Conservation (phyloP, 1,139 yeast species). For the Saccharomyces pastorianus region DNA sequence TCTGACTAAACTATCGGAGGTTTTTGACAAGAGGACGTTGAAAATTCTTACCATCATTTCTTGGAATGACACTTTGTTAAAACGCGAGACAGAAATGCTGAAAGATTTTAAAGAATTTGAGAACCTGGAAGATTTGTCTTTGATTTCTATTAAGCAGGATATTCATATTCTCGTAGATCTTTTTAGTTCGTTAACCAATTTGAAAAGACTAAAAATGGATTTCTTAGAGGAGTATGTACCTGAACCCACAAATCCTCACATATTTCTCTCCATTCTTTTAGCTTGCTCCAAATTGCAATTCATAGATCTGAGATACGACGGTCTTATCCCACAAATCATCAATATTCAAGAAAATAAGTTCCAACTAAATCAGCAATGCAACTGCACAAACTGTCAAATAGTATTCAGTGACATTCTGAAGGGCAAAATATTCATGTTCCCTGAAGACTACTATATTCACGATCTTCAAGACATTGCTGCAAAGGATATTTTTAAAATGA, state of each 20-base stretch:
- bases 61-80: constrained; percentile 33
- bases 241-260: constrained; percentile 30
- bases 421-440: constrained; percentile 28
- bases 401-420: constrained; percentile 28
- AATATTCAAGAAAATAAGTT: constrained; percentile 25
- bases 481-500: constrained; percentile 33
- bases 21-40: constrained; percentile 32
- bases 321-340: constrained; percentile 31
- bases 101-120: constrained; percentile 33
- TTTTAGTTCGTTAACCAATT: constrained; percentile 24
- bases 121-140: constrained; percentile 33
- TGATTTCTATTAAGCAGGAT: constrained; percentile 34
- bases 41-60: constrained; percentile 36
- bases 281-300: constrained; percentile 33
- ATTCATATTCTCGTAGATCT: constrained; percentile 28
- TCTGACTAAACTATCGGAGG: constrained; percentile 28
- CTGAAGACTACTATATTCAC: constrained; percentile 25
- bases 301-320: constrained; percentile 34
- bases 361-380: constrained; percentile 31
- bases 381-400: constrained; percentile 25
- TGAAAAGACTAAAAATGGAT: constrained; percentile 36
- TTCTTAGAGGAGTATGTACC: constrained; percentile 32
- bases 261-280: constrained; percentile 30
- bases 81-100: constrained; percentile 30
- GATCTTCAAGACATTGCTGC: constrained; percentile 30